Evolutionary conservation across 352 stramenopile species (phyloP), one percentile per base, ranked within the genome.

Genomic region (Globisporangium apiculatum): DNA sequence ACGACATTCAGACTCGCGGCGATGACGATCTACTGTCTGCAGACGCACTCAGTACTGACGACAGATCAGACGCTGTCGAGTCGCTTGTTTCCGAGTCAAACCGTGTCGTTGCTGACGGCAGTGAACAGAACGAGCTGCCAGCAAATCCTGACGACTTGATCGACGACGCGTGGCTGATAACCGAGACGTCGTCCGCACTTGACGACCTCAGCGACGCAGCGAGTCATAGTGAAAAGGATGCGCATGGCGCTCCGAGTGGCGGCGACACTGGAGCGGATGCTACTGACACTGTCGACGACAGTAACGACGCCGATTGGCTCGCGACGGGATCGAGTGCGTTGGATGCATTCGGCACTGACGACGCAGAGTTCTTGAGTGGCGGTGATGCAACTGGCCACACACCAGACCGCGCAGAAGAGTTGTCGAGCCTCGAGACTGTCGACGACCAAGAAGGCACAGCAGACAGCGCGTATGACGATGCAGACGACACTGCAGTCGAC

Each of bases 1-100:
- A 79, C 54, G 71, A 85, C 48, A 77, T 77, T 60, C 69, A 83
- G 53, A 17, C 15, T n/a, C 4, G 5, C 14, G 14, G 11, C 17
- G 50, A 50, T 40, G 57, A 31, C 24, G 24, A 31, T 31, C 24
- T 31, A 31, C 24, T 31, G 24, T 3, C 24, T 31, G 2, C 24
- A 31, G 24, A 31, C 24, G 24, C 24, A 31, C 24, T 31, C 24
- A 31, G 24, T 31, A 31, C 1, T 31, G 24, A 31, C 24, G 24
- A 31, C 24, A 31, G 24, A 31, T 31, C 2, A 31, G 12, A 15
- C 38, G 31, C 4, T 31, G 12, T 18, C 31, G 53, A 40, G 37
- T 17, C 45, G 10, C 14, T 47, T 9, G 7, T 17, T 5, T 11
- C 24, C 17, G 54, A 47, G 8, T 36, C 43, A 5, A 38, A 17